phyloP scores from a whole-genome alignment of 129 eudicot genomes.

The Smallanthus sonchifolius region DNA sequence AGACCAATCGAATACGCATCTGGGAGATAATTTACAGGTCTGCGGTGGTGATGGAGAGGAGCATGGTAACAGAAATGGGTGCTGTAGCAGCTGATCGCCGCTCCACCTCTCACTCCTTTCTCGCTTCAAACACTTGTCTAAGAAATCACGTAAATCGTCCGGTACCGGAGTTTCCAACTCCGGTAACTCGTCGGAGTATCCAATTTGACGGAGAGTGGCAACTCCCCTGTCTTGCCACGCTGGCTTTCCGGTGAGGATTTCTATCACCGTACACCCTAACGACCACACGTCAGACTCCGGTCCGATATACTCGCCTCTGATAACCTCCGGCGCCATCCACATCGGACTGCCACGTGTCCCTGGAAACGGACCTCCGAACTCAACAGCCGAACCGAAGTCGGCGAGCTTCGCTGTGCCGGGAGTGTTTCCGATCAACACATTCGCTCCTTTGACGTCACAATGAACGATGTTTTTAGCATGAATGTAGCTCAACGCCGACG shows the following conservation, averaged over 20 bases:
- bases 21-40: conserved; percentile 39
- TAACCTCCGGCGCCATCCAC: conserved; percentile 92
- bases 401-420: conserved; percentile 52
- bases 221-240: conserved; percentile 53
- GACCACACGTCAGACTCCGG: conserved; percentile 85
- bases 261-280: conserved; percentile 67
- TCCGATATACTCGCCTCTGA: conserved; percentile 68
- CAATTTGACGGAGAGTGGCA: conserved; percentile 39
- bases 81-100: conserved; percentile 58
- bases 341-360: conserved; percentile 67
- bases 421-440: conserved; percentile 43
- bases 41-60: conserved; percentile 12
- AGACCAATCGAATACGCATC: conserved; percentile 55
- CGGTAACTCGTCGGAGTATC: conserved; percentile 42
- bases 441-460: conserved; percentile 74
- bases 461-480: conserved; percentile 58
- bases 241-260: conserved; percentile 71
- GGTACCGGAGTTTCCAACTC: conserved; percentile 30
- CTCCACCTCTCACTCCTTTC: conserved; percentile 52
- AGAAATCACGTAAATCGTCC: conserved; percentile 42
- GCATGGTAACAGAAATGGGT: conserved; percentile 44
- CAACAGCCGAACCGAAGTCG: conserved; percentile 69
- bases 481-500: conserved; percentile 49
- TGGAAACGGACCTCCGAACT: not conserved
- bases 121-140: conserved; percentile 47